phyloP scores from a whole-genome alignment of 768 basidiomycete species.

The Megacollybia marginata region DNA sequence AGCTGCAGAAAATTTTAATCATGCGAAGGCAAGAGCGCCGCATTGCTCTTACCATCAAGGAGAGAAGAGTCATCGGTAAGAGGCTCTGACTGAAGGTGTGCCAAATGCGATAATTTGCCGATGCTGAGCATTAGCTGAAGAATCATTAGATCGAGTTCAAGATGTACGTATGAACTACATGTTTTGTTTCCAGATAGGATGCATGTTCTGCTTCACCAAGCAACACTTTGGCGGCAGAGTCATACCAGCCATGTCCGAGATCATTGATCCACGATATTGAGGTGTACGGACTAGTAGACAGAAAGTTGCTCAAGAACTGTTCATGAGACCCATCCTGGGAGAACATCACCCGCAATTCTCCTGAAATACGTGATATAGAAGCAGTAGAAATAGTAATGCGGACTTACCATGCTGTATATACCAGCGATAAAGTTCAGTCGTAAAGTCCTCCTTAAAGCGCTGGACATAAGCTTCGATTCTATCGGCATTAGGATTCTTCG shows the following conservation, averaged over 20 bases:
- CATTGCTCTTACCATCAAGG: constrained; percentile 43
- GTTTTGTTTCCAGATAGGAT: constrained; percentile 58
- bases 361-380: constrained; percentile 25
- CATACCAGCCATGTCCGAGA: constrained; percentile 61
- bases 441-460: constrained; percentile 75
- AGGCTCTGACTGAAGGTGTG: constrained; percentile 54
- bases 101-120: constrained; percentile 79
- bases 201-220: constrained; percentile 53
- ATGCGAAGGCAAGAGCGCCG: neutral
- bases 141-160: neutral
- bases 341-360: constrained; percentile 78
- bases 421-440: constrained; percentile 86
- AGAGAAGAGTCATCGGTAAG: constrained; percentile 35
- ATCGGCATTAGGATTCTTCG: constrained; percentile 54
- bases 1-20: constrained; percentile 30
- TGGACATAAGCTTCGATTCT: constrained; percentile 70
- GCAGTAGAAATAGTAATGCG: neutral
- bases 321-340: constrained; percentile 60
- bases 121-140: constrained; percentile 82
- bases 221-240: constrained; percentile 56
- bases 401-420: constrained; percentile 80
- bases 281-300: constrained; percentile 49
- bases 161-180: constrained; percentile 41
- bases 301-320: constrained; percentile 65
- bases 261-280: constrained; percentile 85